These are phyloP conservation scores for Nematodospora valgi DNA, from an alignment of 805 yeast genomes.

Conservation along the genomic window DNA sequence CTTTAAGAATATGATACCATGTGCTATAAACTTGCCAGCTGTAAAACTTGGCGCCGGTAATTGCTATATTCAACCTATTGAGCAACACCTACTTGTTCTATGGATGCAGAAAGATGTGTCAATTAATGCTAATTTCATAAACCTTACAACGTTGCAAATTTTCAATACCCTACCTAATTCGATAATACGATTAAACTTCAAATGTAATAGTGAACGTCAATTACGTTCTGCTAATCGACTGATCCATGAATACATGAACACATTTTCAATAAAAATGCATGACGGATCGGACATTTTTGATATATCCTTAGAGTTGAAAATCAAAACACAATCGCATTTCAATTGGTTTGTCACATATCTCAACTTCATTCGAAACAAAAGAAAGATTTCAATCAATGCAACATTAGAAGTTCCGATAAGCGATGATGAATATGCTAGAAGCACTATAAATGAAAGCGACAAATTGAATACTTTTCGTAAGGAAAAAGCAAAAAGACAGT, in stretches of 20 bases:
- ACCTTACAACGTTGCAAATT: slow-evolving; percentile 3
- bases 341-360: slow-evolving; percentile 7
- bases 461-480: no score
- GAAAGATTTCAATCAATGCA: slow-evolving; percentile 1
- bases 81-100: slow-evolving; percentile 4
- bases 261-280: slow-evolving; percentile 2
- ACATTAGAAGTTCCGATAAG: neutral
- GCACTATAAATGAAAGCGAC: no score
- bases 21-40: neutral
- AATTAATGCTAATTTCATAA: slow-evolving; percentile 1
- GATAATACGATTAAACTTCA: slow-evolving; percentile 1
- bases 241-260: slow-evolving; percentile 1
- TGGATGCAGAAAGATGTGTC: slow-evolving; percentile 2
- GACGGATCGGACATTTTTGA: slow-evolving; percentile 1
- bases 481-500: neutral
- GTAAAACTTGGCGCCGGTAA: neutral
- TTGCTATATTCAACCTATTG: slow-evolving; percentile 9
- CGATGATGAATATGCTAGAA: no score
- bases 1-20: slow-evolving; percentile 3
- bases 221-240: slow-evolving; percentile 3
- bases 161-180: neutral
- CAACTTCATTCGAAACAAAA: neutral
- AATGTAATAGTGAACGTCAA: slow-evolving; percentile 4
- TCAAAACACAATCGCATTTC: neutral
- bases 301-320: slow-evolving; percentile 2